Evolutionary conservation across 768 basidiomycete genomes (phyloP), one percentile per base, ranked within the genome.

Genomic region (Kondoa subrosea): DNA sequence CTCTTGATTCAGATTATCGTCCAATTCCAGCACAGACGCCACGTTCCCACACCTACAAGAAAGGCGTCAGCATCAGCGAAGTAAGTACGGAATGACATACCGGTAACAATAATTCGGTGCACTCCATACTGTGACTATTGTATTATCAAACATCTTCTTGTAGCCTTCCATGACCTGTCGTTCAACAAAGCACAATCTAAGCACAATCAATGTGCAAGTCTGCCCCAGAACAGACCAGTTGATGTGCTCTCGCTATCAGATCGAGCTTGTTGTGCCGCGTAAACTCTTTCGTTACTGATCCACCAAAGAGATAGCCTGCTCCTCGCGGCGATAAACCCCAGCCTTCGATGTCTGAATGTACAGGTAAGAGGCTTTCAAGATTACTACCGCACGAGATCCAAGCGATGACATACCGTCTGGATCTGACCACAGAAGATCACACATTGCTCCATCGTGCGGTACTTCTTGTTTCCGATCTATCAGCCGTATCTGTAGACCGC

Each of bases 251-350:
- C 21, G 93, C 93, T 75, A 99, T 91, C 74, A 97, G 84, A 78
- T 91, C 91, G 73, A 97, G 86, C 27, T 84, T 85, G 74, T 99
- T 99, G 72, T 85, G 82, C 77, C 93, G 91, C 8, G 86, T 85
- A 75, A 99, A 99, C 27, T 81, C 75, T 79, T 90, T 87, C 17
- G 90, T 90, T 66, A 91, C 89, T 77, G 95, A 89, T 14, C 84
- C 85, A 34, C 93, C 92, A 75, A 97, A 97, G 59, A 95, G 82
- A 78, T 86, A 99, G 3, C 93, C 93, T 4, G 95, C 95, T 56
- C 93, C 93, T 70, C 93, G 84, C n/a, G 93, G 93, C 25, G 93
- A 96, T 68, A 97, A 80, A 56, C 91, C 91, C 93, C 93, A 99
- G 34, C 91, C 91, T 57, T 81, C 81, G 67, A 95, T 92, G 74